Percentiles rank a stretch among this genome's conserved stretches.
These are phyloP conservation scores for Dalechampia spathulata DNA, from an alignment of 441 rosid species.

Conservation along the genomic window DNA sequence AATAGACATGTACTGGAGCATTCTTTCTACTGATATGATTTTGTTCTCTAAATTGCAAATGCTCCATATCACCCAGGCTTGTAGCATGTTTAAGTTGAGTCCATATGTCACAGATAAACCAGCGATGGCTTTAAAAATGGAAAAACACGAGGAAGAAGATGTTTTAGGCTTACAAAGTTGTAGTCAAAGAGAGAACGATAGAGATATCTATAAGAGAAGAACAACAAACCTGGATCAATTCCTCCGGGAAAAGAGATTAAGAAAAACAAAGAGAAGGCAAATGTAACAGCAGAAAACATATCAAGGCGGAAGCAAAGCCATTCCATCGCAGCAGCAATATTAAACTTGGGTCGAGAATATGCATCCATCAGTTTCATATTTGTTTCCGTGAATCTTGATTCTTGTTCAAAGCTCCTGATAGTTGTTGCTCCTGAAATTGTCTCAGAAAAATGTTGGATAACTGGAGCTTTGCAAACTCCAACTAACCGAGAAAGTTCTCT, in stretches of 20 bases:
- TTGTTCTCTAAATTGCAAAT: slow-evolving; percentile 63
- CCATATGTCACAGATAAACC: slow-evolving; percentile 89
- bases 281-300: slow-evolving; percentile 59
- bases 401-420: slow-evolving; percentile 79
- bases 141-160: not conserved
- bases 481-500: slow-evolving; percentile 71
- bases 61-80: slow-evolving; percentile 59
- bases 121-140: slow-evolving; percentile 47
- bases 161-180: not conserved
- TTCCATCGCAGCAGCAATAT: slow-evolving; percentile 68
- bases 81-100: slow-evolving; percentile 60
- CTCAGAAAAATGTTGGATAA: slow-evolving; percentile 87
- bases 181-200: not conserved
- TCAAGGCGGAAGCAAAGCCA: slow-evolving; percentile 87
- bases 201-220: not conserved
- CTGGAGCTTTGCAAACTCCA: slow-evolving; percentile 78
- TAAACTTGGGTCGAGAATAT: slow-evolving; percentile 68
- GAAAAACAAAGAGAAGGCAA: slow-evolving; percentile 61
- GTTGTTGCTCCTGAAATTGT: slow-evolving; percentile 77
- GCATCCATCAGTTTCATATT: slow-evolving; percentile 63
- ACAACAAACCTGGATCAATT: slow-evolving; percentile 64
- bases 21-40: slow-evolving; percentile 88
- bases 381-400: slow-evolving; percentile 51
- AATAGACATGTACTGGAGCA: slow-evolving; percentile 64
- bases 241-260: slow-evolving; percentile 60